Evolutionary conservation across 331 rosid genomes (phyloP), one percentile per base, ranked within the genome.

Genomic region (Ulmus americana): DNA sequence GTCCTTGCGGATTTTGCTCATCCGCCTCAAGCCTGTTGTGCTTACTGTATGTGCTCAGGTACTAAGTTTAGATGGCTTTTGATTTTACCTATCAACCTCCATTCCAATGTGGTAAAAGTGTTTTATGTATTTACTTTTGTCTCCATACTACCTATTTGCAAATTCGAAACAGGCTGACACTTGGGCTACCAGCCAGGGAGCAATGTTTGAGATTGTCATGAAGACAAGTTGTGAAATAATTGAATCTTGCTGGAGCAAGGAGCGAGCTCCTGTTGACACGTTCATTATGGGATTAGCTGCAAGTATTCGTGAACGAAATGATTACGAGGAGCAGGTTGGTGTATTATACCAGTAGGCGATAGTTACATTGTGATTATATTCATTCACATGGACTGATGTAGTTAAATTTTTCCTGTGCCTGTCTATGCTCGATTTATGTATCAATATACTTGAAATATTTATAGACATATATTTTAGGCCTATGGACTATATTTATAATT

Each of bases 41-140:
- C 80, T 92, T 68, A 86, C 87, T n/a, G 98, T 92, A 56, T 92
- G 95, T 63, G 84, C 90, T 48, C 98, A 89, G 95, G 98, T 92
- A 80, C 58, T 28, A 41, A 1, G 45, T 73, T 45, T 78, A 1
- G 41, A 59, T 72, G 60, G 63, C 46, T 62, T 72, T 71, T 43
- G 39, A 45, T 49, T 46, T 67, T 67, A 40, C 52, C 49, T 45
- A 18, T 60, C 59, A 69, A 6, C 55, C 56, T 15, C 10, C 43
- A 53, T 62, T 9, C 75, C 59, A 63, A 60, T 64, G 53, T 45
- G 57, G 59, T 61, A 59, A 45, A 12, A 48, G 55, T n/a, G 2
- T 28, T 28, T 28, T 74, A 40, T 55, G 28, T 42, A 15, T 8
- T 70, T 35, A 39, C 53, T 64, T 51, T 56, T 47, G 13, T 38